These are phyloP conservation scores for Elymus sibiricus DNA, from an alignment of 176 grass and related monocot species.

Conservation along the genomic window DNA sequence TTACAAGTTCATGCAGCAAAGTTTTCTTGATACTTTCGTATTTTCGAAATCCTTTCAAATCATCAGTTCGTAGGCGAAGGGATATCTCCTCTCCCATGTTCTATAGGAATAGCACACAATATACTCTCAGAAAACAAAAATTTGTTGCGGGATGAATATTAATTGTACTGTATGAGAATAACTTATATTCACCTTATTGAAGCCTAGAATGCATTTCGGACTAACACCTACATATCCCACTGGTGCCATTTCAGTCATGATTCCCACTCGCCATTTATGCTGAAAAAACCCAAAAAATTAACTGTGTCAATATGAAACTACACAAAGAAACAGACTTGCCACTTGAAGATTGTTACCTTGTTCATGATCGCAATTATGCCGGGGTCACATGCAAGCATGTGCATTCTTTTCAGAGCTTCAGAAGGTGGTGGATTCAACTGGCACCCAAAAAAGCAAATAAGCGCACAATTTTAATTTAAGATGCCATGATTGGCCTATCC, in stretches of 20 bases:
- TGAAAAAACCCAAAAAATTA: constrained; percentile 19
- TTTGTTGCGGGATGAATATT: neutral
- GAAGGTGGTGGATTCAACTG: constrained; percentile 83
- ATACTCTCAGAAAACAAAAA: constrained; percentile 23
- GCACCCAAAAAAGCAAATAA: constrained; percentile 13
- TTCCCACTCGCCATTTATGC: constrained; percentile 89
- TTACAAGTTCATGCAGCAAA: constrained; percentile 94
- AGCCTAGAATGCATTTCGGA: constrained; percentile 89
- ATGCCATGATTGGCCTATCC: neutral
- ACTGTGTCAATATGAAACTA: constrained; percentile 18
- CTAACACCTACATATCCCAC: constrained; percentile 89
- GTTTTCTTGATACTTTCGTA: constrained; percentile 95
- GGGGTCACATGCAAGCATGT: constrained; percentile 95
- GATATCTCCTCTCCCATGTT: constrained; percentile 96
- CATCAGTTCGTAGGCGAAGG: constrained; percentile 84
- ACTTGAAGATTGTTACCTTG: constrained; percentile 61
- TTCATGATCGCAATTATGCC: constrained; percentile 97
- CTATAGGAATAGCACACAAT: constrained; percentile 43
- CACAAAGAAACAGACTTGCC: neutral
- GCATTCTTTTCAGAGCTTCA: constrained; percentile 96
- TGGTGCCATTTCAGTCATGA: constrained; percentile 99
- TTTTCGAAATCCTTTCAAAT: constrained; percentile 97
- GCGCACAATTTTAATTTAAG: neutral
- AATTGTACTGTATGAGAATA: neutral
- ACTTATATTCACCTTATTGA: constrained; percentile 76